phyloP scores from a whole-genome alignment of 2,329 filamentous ascomycete species.

The Aspergillus neotritici region DNA sequence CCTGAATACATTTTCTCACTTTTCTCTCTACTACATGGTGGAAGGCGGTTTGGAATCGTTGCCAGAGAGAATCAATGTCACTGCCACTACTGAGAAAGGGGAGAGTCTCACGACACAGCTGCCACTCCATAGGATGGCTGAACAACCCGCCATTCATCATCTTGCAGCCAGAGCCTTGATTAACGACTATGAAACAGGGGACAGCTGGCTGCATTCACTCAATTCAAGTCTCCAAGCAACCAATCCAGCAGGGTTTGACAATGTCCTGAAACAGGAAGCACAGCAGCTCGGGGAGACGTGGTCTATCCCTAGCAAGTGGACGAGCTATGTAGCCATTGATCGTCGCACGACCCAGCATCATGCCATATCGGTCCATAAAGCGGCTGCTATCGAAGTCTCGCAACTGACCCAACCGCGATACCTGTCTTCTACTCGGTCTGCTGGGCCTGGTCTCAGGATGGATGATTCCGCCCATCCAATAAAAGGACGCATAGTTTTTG shows the following conservation, averaged over 20 bases:
- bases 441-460: not conserved
- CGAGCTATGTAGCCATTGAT: slow-evolving; percentile 1
- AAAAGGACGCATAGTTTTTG: too few species aligned
- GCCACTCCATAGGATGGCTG: not conserved
- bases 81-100: not conserved
- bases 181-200: not conserved
- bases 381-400: not conserved
- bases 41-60: not conserved
- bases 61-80: not conserved
- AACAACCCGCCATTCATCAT: not conserved
- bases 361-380: not conserved
- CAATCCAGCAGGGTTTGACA: not conserved
- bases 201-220: not conserved
- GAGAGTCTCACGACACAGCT: not conserved
- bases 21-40: not conserved
- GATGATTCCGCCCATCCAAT: not conserved
- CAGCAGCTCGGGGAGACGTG: not conserved
- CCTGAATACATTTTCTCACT: not conserved
- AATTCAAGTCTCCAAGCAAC: not conserved
- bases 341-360: not conserved
- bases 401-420: not conserved
- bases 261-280: not conserved
- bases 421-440: too few species aligned
- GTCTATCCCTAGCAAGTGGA: not conserved
- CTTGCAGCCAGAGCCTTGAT: slow-evolving; percentile 1